A percentile compares a stretch with the other conserved stretches of the same genome.
These are phyloP conservation scores for Agaricus blazei DNA, from an alignment of 768 basidiomycete genomes.

Conservation along the genomic window DNA sequence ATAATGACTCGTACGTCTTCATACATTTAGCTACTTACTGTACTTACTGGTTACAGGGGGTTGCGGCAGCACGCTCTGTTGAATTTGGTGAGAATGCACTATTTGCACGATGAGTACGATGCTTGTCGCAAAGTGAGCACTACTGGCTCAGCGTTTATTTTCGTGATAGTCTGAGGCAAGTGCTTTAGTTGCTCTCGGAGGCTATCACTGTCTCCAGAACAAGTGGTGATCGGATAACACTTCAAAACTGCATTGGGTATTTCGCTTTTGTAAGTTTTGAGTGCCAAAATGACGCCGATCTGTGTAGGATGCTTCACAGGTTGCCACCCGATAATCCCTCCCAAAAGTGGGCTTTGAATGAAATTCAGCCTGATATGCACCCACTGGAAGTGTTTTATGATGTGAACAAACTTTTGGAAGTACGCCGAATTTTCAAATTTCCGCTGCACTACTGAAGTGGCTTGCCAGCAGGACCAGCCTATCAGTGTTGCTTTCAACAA, in stretches of 20 bases:
- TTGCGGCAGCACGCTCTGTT: constrained; percentile 77
- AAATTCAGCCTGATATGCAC: constrained; percentile 71
- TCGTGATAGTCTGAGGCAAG: constrained; percentile 7
- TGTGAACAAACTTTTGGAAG: constrained; percentile 68
- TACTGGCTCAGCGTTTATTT: not conserved
- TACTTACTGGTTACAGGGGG: constrained; percentile 40
- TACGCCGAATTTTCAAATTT: constrained; percentile 16
- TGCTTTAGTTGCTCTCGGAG: constrained; percentile 59
- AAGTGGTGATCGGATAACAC: constrained; percentile 60
- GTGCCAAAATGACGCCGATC: not conserved
- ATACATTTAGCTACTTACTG: not conserved
- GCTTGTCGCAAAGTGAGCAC: constrained; percentile 59
- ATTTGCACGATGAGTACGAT: constrained; percentile 57
- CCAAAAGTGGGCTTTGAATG: constrained; percentile 53
- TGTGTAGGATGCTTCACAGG: constrained; percentile 62
- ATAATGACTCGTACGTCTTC: constrained; percentile 67
- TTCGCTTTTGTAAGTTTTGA: not conserved
- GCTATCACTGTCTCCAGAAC: constrained; percentile 76
- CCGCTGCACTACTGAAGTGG: not conserved
- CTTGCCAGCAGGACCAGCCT: constrained; percentile 55
- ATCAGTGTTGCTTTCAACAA: constrained; percentile 64
- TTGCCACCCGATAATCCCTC: constrained; percentile 48
- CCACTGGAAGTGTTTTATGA: constrained; percentile 76
- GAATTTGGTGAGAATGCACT: constrained; percentile 76
- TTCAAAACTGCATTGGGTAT: constrained; percentile 79